Conservation (phyloP, 208 protist genomes). For the Strigomonas galati region DNA sequence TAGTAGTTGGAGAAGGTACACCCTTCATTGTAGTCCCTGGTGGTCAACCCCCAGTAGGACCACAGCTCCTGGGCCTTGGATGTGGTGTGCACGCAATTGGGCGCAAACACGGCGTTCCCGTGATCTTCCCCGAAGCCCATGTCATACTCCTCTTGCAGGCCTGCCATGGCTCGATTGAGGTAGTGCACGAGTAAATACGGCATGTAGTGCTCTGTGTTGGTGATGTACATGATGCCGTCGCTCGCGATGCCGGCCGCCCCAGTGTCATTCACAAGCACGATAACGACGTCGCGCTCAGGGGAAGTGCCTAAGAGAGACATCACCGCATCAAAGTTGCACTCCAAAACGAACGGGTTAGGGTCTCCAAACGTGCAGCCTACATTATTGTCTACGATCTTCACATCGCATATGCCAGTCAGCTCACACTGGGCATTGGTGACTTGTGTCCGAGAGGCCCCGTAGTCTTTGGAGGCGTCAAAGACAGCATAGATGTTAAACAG, state of each 20-base stretch:
- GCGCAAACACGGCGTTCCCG: constrained; percentile 7
- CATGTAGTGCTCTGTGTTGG: constrained; percentile 46
- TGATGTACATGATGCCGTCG: constrained; percentile 42
- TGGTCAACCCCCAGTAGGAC: constrained; percentile 26
- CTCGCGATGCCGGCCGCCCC: constrained; percentile 25
- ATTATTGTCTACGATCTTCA: constrained; percentile 28
- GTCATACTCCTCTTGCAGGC: constrained; percentile 53
- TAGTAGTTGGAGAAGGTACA: constrained; percentile 62
- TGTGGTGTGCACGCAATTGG: constrained; percentile 40
- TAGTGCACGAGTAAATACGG: constrained; percentile 58
- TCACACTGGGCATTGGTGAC: constrained; percentile 18
- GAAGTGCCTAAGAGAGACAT: constrained; percentile 23
- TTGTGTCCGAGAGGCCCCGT: constrained; percentile 17
- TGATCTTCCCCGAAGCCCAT: constrained; percentile 27
- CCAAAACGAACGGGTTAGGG: constrained; percentile 36
- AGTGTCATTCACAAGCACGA: constrained; percentile 55
- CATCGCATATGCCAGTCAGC: constrained; percentile 21
- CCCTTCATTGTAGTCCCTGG: constrained; percentile 8
- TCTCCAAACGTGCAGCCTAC: constrained; percentile 34
- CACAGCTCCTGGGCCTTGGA: constrained; percentile 23
- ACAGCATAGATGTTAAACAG: constrained; percentile 61
- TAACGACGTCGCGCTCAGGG: constrained; percentile 38
- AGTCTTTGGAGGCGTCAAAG: constrained; percentile 34
- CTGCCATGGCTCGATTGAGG: constrained; percentile 51
- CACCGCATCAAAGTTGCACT: constrained; percentile 30